These are phyloP conservation scores for Infundibulicybe gibba DNA, from an alignment of 768 basidiomycete species.

Conservation along the genomic window DNA sequence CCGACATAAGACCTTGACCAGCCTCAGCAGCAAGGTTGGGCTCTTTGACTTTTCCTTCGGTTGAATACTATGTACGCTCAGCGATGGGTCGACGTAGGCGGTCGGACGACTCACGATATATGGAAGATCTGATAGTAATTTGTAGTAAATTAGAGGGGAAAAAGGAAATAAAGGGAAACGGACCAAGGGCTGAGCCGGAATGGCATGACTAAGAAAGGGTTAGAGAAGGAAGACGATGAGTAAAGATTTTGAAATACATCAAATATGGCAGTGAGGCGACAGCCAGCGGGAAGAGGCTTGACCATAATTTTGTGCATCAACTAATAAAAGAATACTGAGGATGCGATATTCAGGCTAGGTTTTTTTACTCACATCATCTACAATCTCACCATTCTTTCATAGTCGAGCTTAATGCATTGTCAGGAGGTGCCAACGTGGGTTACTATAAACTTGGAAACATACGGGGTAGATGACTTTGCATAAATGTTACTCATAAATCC, in stretches of 20 bases:
- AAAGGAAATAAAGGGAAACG: constrained; percentile 10
- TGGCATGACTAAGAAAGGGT: constrained; percentile 63
- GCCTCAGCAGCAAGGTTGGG: constrained; percentile 87
- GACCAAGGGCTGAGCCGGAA: constrained; percentile 85
- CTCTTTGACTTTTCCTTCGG: constrained; percentile 93
- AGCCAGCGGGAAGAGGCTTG: constrained; percentile 74
- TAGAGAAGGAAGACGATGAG: not conserved
- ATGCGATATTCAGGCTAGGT: not conserved
- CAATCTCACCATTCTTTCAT: constrained; percentile 67
- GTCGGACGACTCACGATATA: constrained; percentile 46
- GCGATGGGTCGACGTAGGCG: not conserved
- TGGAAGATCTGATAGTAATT: constrained; percentile 51
- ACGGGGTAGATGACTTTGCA: constrained; percentile 84
- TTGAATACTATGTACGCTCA: constrained; percentile 64
- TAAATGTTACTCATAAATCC: not conserved
- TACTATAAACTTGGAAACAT: constrained; percentile 31
- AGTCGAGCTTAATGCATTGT: constrained; percentile 34
- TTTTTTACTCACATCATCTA: constrained; percentile 67
- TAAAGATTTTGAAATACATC: constrained; percentile 42
- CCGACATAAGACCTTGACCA: constrained; percentile 80
- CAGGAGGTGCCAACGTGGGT: not conserved
- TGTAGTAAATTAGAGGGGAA: not conserved
- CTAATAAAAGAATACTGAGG: constrained; percentile 26
- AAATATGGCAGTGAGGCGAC: constrained; percentile 82
- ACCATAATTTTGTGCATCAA: constrained; percentile 80